Conservation (phyloP, 2,329 filamentous ascomycete species). For the Chrysoporthe austroafricana region DNA sequence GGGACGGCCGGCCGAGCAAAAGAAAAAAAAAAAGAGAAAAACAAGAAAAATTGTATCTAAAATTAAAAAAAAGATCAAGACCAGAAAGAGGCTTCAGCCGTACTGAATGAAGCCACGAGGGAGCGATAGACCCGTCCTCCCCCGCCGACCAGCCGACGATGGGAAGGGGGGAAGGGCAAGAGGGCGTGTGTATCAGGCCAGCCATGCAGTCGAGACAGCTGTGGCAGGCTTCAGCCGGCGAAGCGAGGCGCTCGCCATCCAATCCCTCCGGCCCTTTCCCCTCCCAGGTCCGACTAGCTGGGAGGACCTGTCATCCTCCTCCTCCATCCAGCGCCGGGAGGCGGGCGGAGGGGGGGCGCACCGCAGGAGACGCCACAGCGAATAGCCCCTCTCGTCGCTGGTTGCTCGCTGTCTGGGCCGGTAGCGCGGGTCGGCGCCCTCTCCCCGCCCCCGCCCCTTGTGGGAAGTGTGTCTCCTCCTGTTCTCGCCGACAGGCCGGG, state of each 20-base stretch:
- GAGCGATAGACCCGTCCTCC: no score
- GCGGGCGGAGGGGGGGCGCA: constrained; percentile 12
- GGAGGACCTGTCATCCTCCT: not conserved
- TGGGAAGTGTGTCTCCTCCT: no score
- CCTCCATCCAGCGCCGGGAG: not conserved
- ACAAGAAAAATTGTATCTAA: not conserved
- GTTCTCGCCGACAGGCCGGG: not conserved
- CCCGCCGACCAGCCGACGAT: not conserved
- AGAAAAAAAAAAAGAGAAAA: no score
- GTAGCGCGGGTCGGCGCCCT: not conserved
- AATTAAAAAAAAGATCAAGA: no score
- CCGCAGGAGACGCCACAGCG: constrained; percentile 25
- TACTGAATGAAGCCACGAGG: no score
- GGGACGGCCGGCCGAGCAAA: not conserved
- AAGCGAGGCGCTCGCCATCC: not conserved
- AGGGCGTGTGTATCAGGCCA: constrained; percentile 10
- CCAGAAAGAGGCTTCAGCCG: not conserved
- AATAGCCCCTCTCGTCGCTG: constrained; percentile 15
- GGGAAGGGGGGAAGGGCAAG: not conserved
- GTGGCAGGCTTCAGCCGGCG: constrained; percentile 8
- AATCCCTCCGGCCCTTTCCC: not conserved
- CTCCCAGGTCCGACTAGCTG: not conserved
- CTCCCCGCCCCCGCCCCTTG: not conserved
- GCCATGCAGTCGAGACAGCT: constrained; percentile 17
- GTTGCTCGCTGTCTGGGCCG: not conserved